Evolutionary conservation across 2,329 filamentous ascomycete genomes (phyloP).

Genomic region (Blumeria hordei): DNA sequence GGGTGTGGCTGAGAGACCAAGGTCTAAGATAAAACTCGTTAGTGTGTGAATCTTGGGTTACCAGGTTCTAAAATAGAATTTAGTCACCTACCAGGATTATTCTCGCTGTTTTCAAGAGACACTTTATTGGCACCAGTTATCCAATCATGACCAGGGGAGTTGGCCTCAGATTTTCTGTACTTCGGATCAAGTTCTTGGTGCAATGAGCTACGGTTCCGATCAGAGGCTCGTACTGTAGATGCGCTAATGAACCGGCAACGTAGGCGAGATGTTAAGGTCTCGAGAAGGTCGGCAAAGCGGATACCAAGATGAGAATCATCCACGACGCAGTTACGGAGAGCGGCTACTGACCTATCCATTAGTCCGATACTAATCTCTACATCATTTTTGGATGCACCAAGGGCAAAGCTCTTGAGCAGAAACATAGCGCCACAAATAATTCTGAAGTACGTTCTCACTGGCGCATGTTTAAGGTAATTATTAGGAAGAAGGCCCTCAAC

Average conservation of each 20-base stretch:
- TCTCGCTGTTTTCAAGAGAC: constrained; percentile 5
- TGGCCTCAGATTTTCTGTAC: not conserved
- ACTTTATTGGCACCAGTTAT: constrained; percentile 11
- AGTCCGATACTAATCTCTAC: constrained; percentile 51
- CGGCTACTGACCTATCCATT: constrained; percentile 51
- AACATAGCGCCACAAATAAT: constrained; percentile 76
- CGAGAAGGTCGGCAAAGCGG: constrained; percentile 60
- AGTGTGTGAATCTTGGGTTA: not conserved
- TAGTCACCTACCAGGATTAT: constrained; percentile 8
- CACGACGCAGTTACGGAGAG: constrained; percentile 53
- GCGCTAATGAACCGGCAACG: constrained; percentile 50
- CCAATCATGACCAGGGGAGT: constrained; percentile 12
- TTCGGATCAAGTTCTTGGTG: constrained; percentile 10
- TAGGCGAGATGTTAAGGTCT: constrained; percentile 50
- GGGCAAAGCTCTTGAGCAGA: constrained; percentile 58
- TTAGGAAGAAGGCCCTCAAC: constrained; percentile 51
- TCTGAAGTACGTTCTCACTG: constrained; percentile 64
- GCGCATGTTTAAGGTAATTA: constrained; percentile 59
- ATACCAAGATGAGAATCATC: constrained; percentile 73
- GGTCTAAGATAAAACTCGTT: constrained; percentile 6
- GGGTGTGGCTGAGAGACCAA: constrained; percentile 32
- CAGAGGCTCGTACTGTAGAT: constrained; percentile 21
- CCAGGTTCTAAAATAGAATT: not conserved
- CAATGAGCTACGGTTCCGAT: constrained; percentile 12
- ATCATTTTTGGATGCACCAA: constrained; percentile 57